phyloP scores from a whole-genome alignment of 495 filamentous ascomycete genomes.

The Chlorociboria aeruginascens region DNA sequence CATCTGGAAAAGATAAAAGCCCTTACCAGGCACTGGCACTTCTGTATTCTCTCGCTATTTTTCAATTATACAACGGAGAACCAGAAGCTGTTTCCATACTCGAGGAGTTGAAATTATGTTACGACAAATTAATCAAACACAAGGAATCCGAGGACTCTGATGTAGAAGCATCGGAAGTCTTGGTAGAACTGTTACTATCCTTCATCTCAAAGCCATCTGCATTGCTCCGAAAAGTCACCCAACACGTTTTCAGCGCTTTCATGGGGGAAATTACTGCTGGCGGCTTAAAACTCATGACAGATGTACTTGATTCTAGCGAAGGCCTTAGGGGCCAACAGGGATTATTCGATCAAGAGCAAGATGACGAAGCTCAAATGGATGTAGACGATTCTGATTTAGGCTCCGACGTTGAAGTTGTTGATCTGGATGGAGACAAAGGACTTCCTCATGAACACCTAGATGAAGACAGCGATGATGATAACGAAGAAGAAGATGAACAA shows the following conservation, averaged over 20 bases:
- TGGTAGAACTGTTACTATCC: constrained; percentile 79
- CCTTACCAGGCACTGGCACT: constrained; percentile 55
- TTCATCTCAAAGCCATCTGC: constrained; percentile 79
- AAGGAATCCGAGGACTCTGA: constrained; percentile 38
- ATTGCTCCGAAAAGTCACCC: constrained; percentile 73
- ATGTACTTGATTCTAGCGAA: constrained; percentile 69
- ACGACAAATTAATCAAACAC: constrained; percentile 43
- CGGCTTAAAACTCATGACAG: constrained; percentile 59
- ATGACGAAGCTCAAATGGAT: constrained; percentile 38
- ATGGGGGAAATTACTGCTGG: constrained; percentile 55
- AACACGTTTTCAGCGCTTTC: constrained; percentile 77
- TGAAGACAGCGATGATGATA: constrained; percentile 17
- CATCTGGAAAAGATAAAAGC: constrained; percentile 25
- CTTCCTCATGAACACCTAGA: constrained; percentile 11
- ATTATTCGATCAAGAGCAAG: constrained; percentile 68
- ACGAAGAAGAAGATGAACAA: constrained; percentile 27
- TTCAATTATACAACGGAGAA: constrained; percentile 84
- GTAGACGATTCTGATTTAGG: constrained; percentile 32
- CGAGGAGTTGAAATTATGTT: constrained; percentile 61
- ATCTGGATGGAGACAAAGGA: constrained; percentile 23
- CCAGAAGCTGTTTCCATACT: constrained; percentile 68
- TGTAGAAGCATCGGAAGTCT: constrained; percentile 51
- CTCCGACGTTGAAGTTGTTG: constrained; percentile 35
- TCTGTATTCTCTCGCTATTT: constrained; percentile 71
- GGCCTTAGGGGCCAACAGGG: constrained; percentile 71